A percentile compares a stretch with the other conserved stretches of the same genome.
Conservation (phyloP, 495 filamentous ascomycete genomes). For the Bacidia rubella region DNA sequence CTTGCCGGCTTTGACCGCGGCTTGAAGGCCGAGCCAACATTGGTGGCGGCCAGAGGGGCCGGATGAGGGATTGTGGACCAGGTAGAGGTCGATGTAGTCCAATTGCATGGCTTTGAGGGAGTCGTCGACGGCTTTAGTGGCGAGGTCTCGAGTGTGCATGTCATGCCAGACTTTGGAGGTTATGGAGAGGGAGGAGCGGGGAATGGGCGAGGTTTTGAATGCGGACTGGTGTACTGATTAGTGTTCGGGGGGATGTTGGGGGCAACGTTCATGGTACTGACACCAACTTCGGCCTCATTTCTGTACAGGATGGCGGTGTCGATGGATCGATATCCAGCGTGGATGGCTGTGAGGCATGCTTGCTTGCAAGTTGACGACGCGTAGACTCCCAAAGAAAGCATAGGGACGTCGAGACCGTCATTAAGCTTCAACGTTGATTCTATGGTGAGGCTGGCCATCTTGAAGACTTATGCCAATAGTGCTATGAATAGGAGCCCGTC, state of each 20-base stretch:
- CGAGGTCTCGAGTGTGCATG: constrained; percentile 34
- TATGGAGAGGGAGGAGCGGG: constrained; percentile 53
- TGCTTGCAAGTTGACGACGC: constrained; percentile 1
- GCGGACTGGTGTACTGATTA: constrained; percentile 34
- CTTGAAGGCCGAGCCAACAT: constrained; percentile 51
- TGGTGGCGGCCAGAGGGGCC: constrained; percentile 23
- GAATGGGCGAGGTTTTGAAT: constrained; percentile 41
- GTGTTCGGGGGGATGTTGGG: no score
- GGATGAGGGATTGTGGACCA: constrained; percentile 49
- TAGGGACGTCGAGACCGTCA: background rate
- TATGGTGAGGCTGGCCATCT: no score
- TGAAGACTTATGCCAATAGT: no score
- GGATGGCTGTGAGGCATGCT: constrained; percentile 16
- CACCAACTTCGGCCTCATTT: constrained; percentile 29
- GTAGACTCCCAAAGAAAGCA: constrained; percentile 2
- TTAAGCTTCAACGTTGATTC: constrained; percentile 2
- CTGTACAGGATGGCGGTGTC: constrained; percentile 29
- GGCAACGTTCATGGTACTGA: constrained; percentile 3
- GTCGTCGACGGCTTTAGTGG: constrained; percentile 31
- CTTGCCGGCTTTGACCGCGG: constrained; percentile 49
- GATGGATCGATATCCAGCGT: constrained; percentile 27
- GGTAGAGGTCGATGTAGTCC: constrained; percentile 50
- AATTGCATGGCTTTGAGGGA: constrained; percentile 39
- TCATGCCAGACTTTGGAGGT: constrained; percentile 54
- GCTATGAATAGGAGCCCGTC: no score